These are phyloP conservation scores for Candida argentea DNA, from an alignment of 805 yeast genomes.

Conservation along the genomic window DNA sequence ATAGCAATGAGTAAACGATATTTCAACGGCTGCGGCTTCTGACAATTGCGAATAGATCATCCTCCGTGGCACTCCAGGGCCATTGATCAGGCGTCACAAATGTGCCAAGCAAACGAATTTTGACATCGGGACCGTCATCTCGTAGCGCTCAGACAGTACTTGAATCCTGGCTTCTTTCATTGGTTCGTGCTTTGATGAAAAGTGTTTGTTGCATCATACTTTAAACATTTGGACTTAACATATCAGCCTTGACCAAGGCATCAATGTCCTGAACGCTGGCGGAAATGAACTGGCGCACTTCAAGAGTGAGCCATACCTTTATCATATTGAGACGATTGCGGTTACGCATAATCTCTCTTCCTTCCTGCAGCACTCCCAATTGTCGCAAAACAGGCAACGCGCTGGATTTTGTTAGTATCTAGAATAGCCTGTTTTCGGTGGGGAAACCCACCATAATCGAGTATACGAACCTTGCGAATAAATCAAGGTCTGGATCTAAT, in stretches of 20 bases:
- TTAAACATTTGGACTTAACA: constrained; percentile 34
- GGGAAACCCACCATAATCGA: constrained; percentile 31
- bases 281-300: constrained; percentile 75
- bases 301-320: constrained; percentile 85
- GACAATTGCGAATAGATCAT: too few relatives aligned
- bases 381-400: constrained; percentile 80
- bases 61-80: too few relatives aligned
- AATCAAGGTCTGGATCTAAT: constrained; percentile 84
- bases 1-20: too few relatives aligned
- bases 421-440: constrained; percentile 18
- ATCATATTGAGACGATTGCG: constrained; percentile 68
- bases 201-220: too few relatives aligned
- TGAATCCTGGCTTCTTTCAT: too few relatives aligned
- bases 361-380: constrained; percentile 61
- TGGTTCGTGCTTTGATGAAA: too few relatives aligned
- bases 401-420: constrained; percentile 27
- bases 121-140: too few relatives aligned
- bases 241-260: constrained; percentile 34
- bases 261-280: constrained; percentile 68
- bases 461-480: constrained; percentile 90
- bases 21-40: too few relatives aligned
- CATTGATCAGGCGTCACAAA: too few relatives aligned
- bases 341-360: constrained; percentile 43
- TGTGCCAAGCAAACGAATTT: too few relatives aligned
- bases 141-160: too few relatives aligned